Evolutionary conservation across 1,284 basidiomycete genomes (phyloP), one percentile per base, ranked within the genome.

Genomic region (Fomitopsis palustris): DNA sequence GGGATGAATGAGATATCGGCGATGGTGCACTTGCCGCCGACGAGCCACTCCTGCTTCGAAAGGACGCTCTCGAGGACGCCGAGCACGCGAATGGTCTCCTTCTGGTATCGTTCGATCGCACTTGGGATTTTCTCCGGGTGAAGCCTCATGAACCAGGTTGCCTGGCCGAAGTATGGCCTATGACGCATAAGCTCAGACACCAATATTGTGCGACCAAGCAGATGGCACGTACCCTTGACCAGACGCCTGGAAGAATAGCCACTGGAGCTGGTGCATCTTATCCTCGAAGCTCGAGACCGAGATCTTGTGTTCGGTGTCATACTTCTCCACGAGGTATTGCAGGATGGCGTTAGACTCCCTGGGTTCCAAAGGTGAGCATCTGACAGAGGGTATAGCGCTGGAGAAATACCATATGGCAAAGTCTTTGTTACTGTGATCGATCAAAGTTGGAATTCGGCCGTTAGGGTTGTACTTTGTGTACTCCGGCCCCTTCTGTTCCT

Each of bases 321-420:
- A 75, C 53, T 66, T 68, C 37, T 69, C 66, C 41, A 68, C 67
- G n/a, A 75, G 63, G 66, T 75, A 76, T 5, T 58, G 31, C 5
- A 76, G 45, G 62, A 73, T 72, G 17, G 74, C 74, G 49, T 68
- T 66, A 9, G 68, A 69, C 60, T 76, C 74, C 70, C 72, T 74
- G 54, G 33, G 31, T 10, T 2, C 47, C 2, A 12, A 5, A n/a
- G 42, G 12, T 38, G 9, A 14, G 17, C 53, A 21, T 35, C 2
- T 21, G 43, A 17, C n/a, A 49, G 9, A 9, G n/a, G 53, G 33
- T 37, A n/a, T n/a, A n/a, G n/a, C n/a, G n/a, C n/a, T n/a, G 19
- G 9, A 17, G 25, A 3, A 37, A 16, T 33, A 61, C 61, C 64
- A 59, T 4, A 59, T 33, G 17, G 25, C 38, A 29, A 59, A 59